Percentiles rank a stretch among this genome's conserved stretches.
Conservation (phyloP, 768 basidiomycete genomes). For the Boletus tylopilopsis region DNA sequence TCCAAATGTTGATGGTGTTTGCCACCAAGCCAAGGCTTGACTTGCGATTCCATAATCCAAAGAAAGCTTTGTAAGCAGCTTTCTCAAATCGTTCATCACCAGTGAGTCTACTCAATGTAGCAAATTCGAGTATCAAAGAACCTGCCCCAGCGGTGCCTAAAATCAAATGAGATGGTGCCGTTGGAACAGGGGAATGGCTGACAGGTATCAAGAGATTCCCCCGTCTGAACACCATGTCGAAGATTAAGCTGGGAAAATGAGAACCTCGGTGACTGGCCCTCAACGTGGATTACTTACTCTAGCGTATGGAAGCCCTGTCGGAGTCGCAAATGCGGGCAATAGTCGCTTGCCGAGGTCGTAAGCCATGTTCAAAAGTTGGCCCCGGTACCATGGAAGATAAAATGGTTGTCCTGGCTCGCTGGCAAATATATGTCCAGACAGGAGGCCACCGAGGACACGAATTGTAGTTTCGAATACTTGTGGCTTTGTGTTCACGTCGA, state of each 20-base stretch:
- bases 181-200: slow-evolving; percentile 29
- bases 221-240: slow-evolving; percentile 67
- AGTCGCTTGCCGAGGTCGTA: slow-evolving; percentile 83
- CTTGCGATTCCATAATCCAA: slow-evolving; percentile 89
- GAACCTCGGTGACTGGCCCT: not conserved
- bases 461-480: slow-evolving; percentile 99
- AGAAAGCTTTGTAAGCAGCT: slow-evolving; percentile 85
- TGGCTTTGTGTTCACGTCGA: slow-evolving; percentile 93
- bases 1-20: slow-evolving; percentile 82
- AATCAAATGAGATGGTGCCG: slow-evolving; percentile 5
- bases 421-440: slow-evolving; percentile 85
- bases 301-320: slow-evolving; percentile 90
- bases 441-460: slow-evolving; percentile 84
- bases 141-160: slow-evolving; percentile 90
- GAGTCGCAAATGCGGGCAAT: slow-evolving; percentile 87
- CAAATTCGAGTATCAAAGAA: slow-evolving; percentile 91
- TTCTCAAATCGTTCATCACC: slow-evolving; percentile 88
- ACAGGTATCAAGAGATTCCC: slow-evolving; percentile 87
- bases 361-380: slow-evolving; percentile 76
- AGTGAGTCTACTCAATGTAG: slow-evolving; percentile 86
- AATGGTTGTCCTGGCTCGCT: slow-evolving; percentile 62
- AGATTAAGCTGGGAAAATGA: slow-evolving; percentile 64
- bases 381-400: slow-evolving; percentile 78
- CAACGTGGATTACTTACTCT: slow-evolving; percentile 46
- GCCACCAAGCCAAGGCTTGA: slow-evolving; percentile 83